phyloP scores from a whole-genome alignment of 306 rosid species.

The Coriaria nepalensis region DNA sequence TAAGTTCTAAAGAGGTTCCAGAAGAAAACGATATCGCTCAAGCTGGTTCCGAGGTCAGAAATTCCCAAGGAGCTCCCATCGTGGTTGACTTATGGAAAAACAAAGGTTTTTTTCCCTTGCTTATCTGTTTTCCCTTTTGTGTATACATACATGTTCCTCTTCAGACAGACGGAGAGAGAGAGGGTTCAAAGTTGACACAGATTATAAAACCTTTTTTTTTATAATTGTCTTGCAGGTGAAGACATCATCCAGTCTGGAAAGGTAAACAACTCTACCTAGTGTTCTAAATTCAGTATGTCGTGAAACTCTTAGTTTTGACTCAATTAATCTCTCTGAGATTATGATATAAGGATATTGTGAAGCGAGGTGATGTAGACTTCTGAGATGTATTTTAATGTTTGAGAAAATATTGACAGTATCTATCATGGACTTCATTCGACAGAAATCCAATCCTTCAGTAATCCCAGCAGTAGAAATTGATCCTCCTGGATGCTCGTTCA shows the following conservation, averaged over 20 bases:
- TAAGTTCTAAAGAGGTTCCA: constrained; percentile 21
- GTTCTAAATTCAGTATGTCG: neutral
- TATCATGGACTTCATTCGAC: constrained; percentile 4
- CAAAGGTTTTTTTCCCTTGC: constrained; percentile 29
- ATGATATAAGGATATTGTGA: neutral
- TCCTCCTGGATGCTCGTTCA: constrained; percentile 82
- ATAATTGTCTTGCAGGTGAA: constrained; percentile 29
- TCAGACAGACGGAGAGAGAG: too few relatives aligned
- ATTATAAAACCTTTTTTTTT: constrained; percentile 4
- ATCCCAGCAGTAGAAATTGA: constrained; percentile 95
- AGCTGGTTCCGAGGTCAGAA: constrained; percentile 38
- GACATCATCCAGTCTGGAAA: constrained; percentile 28
- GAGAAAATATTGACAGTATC: neutral
- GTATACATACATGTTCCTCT: constrained; percentile 7
- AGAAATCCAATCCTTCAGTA: constrained; percentile 45
- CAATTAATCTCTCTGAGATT: neutral
- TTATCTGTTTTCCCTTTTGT: constrained; percentile 2
- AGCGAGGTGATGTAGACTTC: neutral
- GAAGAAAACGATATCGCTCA: constrained; percentile 16
- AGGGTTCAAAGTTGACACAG: too few relatives aligned
- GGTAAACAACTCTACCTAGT: constrained; percentile 27
- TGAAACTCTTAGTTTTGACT: too few relatives aligned
- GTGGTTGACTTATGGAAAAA: constrained; percentile 55
- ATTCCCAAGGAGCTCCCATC: constrained; percentile 20
- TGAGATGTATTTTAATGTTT: neutral